phyloP scores from a whole-genome alignment of 345 rosid genomes.

The Sapria himalayana region DNA sequence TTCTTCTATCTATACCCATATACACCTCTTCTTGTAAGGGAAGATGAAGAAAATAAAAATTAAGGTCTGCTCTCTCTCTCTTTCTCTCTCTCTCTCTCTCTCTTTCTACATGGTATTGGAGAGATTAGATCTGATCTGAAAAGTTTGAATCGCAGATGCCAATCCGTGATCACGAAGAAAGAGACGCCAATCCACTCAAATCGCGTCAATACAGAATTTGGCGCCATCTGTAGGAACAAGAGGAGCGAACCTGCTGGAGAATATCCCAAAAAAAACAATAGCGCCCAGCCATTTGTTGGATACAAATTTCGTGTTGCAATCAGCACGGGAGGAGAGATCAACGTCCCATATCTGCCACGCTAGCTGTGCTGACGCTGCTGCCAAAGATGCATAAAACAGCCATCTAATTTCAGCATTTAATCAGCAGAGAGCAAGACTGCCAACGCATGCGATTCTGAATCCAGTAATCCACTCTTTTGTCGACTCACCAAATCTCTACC shows the following conservation, averaged over 20 bases:
- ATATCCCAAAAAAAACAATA: conserved; percentile 43
- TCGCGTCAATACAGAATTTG: too few species aligned
- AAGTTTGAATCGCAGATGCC: too few species aligned
- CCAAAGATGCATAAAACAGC: conserved; percentile 50
- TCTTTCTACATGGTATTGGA: too few species aligned
- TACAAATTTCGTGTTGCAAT: conserved; percentile 36
- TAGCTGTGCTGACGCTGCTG: conserved; percentile 67
- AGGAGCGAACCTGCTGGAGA: conserved; percentile 49
- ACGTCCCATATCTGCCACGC: conserved; percentile 77
- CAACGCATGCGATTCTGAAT: conserved; percentile 49
- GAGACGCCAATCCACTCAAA: too few species aligned
- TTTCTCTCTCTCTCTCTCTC: too few species aligned
- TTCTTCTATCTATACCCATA: too few species aligned
- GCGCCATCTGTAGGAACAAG: too few species aligned
- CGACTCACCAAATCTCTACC: conserved; percentile 67
- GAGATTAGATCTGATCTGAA: too few species aligned
- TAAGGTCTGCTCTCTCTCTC: too few species aligned
- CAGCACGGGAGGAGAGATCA: conserved; percentile 39
- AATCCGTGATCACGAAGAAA: too few species aligned
- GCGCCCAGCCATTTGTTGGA: conserved; percentile 94
- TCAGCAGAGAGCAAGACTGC: conserved; percentile 60
- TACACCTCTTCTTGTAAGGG: too few species aligned
- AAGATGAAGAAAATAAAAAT: too few species aligned
- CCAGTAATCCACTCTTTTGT: conserved; percentile 64
- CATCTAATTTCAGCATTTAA: conserved; percentile 57